Percentiles rank a stretch among this genome's conserved stretches.
Evolutionary conservation across 2,329 filamentous ascomycete species (phyloP).

Genomic region (Apiospora arundinis): DNA sequence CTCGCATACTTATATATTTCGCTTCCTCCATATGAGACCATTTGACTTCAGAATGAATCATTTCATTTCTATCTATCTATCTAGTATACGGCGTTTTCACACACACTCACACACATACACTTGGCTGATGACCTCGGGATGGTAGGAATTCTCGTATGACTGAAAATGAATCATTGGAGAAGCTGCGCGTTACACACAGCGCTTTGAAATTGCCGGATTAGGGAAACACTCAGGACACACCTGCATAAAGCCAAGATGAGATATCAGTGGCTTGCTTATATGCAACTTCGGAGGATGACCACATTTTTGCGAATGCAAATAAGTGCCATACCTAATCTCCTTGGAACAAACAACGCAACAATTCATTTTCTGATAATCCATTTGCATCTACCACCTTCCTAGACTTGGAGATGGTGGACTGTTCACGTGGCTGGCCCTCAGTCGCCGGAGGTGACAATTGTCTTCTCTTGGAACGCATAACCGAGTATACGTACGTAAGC

Average conservation of each 20-base stretch:
- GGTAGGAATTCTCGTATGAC: neutral
- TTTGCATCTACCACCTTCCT: neutral
- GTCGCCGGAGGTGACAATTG: neutral
- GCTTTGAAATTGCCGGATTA: neutral
- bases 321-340: neutral
- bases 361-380: too few relatives aligned
- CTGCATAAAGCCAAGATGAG: neutral
- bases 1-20: neutral
- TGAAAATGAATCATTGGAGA: constrained; percentile 3
- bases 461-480: too few relatives aligned
- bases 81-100: neutral
- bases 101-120: too few relatives aligned
- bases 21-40: neutral
- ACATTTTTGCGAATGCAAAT: neutral
- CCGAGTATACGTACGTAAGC: too few relatives aligned
- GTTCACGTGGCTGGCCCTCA: neutral
- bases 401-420: neutral
- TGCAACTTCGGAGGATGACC: neutral
- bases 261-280: neutral
- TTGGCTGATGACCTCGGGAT: neutral
- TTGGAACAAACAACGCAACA: neutral
- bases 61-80: neutral
- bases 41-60: constrained; percentile 3
- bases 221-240: neutral
- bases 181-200: neutral